Evolutionary conservation across 2,329 filamentous ascomycete species (phyloP).

Genomic region (Talaromyces rugulosus): DNA sequence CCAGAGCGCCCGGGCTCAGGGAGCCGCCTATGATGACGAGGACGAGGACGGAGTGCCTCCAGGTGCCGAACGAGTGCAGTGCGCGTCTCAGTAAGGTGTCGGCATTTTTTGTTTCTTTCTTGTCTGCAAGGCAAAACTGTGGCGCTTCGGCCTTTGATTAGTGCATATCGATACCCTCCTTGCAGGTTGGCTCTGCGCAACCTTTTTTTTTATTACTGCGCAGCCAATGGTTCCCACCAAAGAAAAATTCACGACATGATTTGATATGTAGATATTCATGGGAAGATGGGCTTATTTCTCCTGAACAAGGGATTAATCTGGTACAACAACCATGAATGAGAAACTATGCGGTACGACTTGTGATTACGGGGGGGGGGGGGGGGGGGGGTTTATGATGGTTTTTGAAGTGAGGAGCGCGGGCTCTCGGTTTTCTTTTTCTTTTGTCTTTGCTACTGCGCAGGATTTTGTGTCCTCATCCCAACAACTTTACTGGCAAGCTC

Average conservation of each 20-base stretch:
- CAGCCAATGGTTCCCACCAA: not conserved
- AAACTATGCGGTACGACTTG: not conserved
- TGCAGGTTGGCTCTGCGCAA: not conserved
- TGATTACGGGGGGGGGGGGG: not conserved
- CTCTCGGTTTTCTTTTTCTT: not conserved
- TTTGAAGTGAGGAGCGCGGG: not conserved
- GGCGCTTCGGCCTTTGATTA: not conserved
- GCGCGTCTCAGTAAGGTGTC: constrained; percentile 44
- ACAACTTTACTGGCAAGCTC: not conserved
- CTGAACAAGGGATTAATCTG: not conserved
- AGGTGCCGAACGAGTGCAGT: constrained; percentile 49
- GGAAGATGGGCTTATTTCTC: too few relatives aligned
- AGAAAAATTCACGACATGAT: not conserved
- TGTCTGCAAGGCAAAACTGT: not conserved
- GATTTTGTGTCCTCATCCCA: not conserved
- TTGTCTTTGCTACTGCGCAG: not conserved
- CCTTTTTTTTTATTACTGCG: not conserved
- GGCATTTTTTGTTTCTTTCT: not conserved
- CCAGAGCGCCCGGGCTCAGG: constrained; percentile 61
- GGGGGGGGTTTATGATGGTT: not conserved
- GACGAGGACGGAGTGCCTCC: constrained; percentile 52
- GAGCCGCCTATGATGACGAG: constrained; percentile 63
- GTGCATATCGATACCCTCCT: not conserved
- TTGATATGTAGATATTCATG: not conserved
- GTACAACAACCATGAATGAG: not conserved